Conservation (phyloP, 345 rosid species). For the Salix purpurea region DNA sequence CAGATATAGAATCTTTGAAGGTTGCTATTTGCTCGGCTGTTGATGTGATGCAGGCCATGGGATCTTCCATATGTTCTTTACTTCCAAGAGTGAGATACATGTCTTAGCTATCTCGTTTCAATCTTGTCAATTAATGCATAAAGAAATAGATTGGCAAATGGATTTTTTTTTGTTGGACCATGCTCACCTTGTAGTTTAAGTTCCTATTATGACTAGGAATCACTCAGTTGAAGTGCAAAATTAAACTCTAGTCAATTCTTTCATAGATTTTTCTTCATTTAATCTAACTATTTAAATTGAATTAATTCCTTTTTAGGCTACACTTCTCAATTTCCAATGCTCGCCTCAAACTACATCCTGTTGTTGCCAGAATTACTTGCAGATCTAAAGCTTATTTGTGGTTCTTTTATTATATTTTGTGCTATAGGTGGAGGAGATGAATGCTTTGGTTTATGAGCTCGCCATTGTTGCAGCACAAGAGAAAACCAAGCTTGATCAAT, state of each 20-base stretch:
- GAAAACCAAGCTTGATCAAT: conserved; percentile 54
- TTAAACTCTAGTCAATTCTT: background rate
- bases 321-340: background rate
- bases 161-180: background rate
- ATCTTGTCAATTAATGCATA: background rate
- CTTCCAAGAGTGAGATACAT: conserved; percentile 58
- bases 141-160: background rate
- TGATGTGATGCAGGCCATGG: conserved; percentile 87
- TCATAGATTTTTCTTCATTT: background rate
- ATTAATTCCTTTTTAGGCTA: background rate
- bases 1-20: conserved; percentile 68
- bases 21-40: conserved; percentile 82
- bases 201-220: background rate
- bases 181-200: background rate
- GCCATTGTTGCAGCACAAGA: conserved; percentile 50
- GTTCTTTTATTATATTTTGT: background rate
- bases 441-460: conserved; percentile 56
- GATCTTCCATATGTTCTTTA: conserved; percentile 64
- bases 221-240: background rate
- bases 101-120: background rate
- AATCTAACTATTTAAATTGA: background rate
- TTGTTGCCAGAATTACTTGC: background rate
- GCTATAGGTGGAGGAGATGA: conserved; percentile 54
- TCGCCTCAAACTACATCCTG: background rate
- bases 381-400: conserved; percentile 8